These are phyloP conservation scores for Actinomortierella wolfii DNA, from an alignment of 371 early-diverging fungal species.

Conservation along the genomic window DNA sequence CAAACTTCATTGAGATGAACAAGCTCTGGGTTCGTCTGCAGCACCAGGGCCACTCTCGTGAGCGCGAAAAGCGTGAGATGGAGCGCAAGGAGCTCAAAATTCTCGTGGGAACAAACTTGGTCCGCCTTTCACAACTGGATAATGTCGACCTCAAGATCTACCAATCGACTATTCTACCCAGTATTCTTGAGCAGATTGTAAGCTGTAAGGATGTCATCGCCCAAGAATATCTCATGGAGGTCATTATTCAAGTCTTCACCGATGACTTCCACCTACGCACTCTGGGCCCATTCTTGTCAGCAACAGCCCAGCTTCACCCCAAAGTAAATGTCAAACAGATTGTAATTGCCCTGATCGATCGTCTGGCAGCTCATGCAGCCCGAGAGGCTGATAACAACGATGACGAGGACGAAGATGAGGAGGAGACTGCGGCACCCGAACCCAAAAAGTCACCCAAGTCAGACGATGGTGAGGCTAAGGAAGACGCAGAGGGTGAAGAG, in stretches of 20 bases:
- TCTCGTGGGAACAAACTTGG: conserved; percentile 95
- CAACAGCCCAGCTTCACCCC: conserved; percentile 87
- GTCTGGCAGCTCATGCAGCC: conserved; percentile 82
- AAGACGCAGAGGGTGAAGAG: conserved; percentile 27
- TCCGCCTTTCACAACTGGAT: conserved; percentile 90
- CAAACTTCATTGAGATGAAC: conserved; percentile 98
- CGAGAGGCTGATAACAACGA: conserved; percentile 61
- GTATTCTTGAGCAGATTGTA: conserved; percentile 92
- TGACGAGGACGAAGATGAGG: conserved; percentile 40
- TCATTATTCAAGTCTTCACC: conserved; percentile 94
- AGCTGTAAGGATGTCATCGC: conserved; percentile 96
- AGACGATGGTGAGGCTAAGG: conserved; percentile 17
- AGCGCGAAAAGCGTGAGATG: conserved; percentile 89
- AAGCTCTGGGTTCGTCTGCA: conserved; percentile 98
- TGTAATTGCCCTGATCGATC: conserved; percentile 91
- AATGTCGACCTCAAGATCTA: conserved; percentile 85
- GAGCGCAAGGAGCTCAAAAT: conserved; percentile 94
- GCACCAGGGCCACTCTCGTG: conserved; percentile 92
- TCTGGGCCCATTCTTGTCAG: conserved; percentile 85
- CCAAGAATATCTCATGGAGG: conserved; percentile 99
- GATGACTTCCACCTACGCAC: conserved; percentile 96
- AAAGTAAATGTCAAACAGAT: conserved; percentile 94
- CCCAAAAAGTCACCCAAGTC: conserved; percentile 26
- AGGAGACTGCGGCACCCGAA: conserved; percentile 41
- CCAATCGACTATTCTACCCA: conserved; percentile 84